Evolutionary conservation across 306 rosid species (phyloP), one percentile per base, ranked within the genome.

Genomic region (Begonia peltatifolia): DNA sequence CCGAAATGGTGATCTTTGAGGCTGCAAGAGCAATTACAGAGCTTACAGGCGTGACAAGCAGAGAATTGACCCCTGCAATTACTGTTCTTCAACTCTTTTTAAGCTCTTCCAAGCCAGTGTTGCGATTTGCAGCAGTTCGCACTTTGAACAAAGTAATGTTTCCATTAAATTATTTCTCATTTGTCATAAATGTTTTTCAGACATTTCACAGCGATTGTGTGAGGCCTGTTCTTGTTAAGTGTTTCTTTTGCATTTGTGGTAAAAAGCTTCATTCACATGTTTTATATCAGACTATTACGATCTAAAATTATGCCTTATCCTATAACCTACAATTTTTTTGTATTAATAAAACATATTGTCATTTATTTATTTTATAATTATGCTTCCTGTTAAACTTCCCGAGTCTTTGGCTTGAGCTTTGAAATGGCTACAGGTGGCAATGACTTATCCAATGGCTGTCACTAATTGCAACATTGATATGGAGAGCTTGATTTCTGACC

Each of bases 111-210:
- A 90, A 90, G 74, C 99, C 99, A 65, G 99, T 90, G 47, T 69
- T 90, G 67, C 78, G 99, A 83, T 90, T 90, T 75, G 95, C 95
- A 67, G 99, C 99, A 65, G 95, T 90, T 67, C 99, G 99, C 74
- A 86, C 99, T 41, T 68, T 90, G 77, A 90, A 90, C 72, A 90
- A 90, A 95, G 97, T 76, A 53, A 55, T 43, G 52, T 12, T 42
- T 56, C 12, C 47, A 17, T 58, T 41, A 68, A 35, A 14, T 16
- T 17, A 7, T 41, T 59, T 30, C 8, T 30, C 38, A 30, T 4
- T 30, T 30, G 38, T 3, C 38, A 7, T 30, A 5, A 30, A 30
- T 30, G 38, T 30, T 30, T 6, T 30, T 1, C 38, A 30, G 38
- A 30, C 38, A 30, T 30, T 30, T 30, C 38, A 30, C 3, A 20